Evolutionary conservation across 1,284 basidiomycete species (phyloP), one percentile per base, ranked within the genome.

Genomic region (Austroboletus novae-zelandiae): DNA sequence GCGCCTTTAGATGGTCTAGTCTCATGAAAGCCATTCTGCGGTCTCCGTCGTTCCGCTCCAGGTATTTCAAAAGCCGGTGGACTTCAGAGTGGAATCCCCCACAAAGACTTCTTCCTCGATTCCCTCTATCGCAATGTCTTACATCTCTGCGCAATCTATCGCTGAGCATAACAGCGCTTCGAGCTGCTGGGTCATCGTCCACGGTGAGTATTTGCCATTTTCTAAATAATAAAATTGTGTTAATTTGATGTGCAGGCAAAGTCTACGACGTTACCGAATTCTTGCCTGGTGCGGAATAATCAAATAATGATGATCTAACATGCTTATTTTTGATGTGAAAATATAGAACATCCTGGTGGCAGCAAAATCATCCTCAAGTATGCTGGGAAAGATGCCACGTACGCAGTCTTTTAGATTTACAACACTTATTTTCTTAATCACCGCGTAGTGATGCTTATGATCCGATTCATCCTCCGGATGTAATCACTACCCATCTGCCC

Each of bases 211-310:
- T 11, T 43, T 39, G 18, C 35, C 30, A 15, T 29, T 45, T 35
- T 34, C 39, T 45, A 14, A 45, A 17, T 29, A n/a, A 9, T 34
- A 11, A 2, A 41, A 32, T 29, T 27, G 25, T n/a, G 32, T 30
- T 44, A 23, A 46, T 42, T 20, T 20, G 40, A 25, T 30, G 17
- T 27, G 30, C 49, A 81, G 80, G 81, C 48, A 76, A 84, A 39
- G 84, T 84, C 3, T 89, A 86, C 68, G 85, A 87, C 65, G 81
- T 86, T 31, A 84, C 83, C 9, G 82, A 86, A 45, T 87, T 86
- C 64, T 66, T 86, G 45, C 76, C 78, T 50, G 75, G 80, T 81
- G 54, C 13, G 64, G 11, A 9, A 18, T 37, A 3, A 17, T 5
- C 20, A 17, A 9, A 9, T 3, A 34, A 44, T n/a, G 13, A 23